Base-by-base conservation (phyloP, 371 early-diverging fungal genomes). In the Mortierella sp. region DNA sequence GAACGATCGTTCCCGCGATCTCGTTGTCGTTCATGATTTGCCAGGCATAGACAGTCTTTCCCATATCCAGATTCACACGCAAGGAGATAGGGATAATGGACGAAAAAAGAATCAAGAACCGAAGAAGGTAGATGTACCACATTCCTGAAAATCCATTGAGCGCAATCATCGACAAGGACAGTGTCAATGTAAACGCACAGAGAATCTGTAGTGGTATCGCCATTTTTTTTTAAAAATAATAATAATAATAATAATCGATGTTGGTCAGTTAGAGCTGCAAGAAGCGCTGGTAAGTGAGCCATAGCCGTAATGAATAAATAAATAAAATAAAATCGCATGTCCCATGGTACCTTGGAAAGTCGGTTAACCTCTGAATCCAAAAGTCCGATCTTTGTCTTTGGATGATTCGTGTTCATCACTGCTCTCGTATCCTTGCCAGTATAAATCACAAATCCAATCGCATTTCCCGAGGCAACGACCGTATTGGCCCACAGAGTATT, bases 401-500 rank as follows among this genome's bases (percentile, higher is more conserved):
- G 97, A 60, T 94, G 92, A 62, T 92, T 95, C 21, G 99, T 99
- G 76, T 99, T 99, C 96, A 99, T 95, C 15, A 97, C 96, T 12
- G 99, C 97, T 9, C 98, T 88, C 4, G 99, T 99, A 71, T 99
- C 98, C 61, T 90, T 88, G 43, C 99, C 99, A 2, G 99, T 99
- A 81, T 99, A 99, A 23, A 99, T 84, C 1, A 99, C 98, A 70
- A 96, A 87, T 6, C 98, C 98, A 55, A 98, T 82, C 1, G 92
- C 97, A 25, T 93, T 88, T 6, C 97, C 97, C 18, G 99, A 97
- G 0, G 99, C 99, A 51, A 99, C 83, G 16, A 99, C 97, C 4
- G 99, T 99, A 81, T 99, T 99, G 66, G 94, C 94, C 99, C 99
- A 99, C 50, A 99, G 75, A 29, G 96, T 97, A 81, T 99, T 99